Evolutionary conservation across 257 asterid species (phyloP).

Genomic region (Petunia axillaris): DNA sequence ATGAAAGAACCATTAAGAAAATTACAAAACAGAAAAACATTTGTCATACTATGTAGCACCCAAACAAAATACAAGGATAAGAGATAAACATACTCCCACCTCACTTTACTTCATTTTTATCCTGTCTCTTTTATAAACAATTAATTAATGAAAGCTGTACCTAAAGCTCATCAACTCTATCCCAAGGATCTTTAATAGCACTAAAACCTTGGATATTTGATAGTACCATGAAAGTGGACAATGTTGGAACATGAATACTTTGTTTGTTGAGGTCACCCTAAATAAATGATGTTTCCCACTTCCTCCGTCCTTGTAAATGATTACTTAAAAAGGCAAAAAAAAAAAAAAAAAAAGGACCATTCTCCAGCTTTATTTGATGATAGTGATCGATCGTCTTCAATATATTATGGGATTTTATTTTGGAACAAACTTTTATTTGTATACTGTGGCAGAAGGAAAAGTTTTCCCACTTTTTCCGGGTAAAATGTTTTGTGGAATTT

Average conservation of each 20-base stretch:
- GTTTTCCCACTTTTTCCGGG: not conserved
- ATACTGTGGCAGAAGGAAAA: not conserved
- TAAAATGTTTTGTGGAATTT: not conserved
- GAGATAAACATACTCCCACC: not conserved
- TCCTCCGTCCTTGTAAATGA: slow-evolving; percentile 1
- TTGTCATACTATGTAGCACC: not conserved
- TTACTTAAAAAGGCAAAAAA: slow-evolving; percentile 1
- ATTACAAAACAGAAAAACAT: not conserved
- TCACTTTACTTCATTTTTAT: not conserved
- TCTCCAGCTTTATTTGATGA: not conserved
- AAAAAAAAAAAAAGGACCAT: not conserved
- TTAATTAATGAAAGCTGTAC: too few relatives aligned
- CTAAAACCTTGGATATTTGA: not conserved
- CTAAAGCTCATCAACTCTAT: not conserved
- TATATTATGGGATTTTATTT: not conserved
- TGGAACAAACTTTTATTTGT: not conserved
- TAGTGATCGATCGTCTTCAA: not conserved
- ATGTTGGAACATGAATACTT: not conserved
- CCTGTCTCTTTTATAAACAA: too few relatives aligned
- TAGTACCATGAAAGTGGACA: not conserved
- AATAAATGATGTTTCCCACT: slow-evolving; percentile 21
- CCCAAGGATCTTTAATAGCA: slow-evolving; percentile 12
- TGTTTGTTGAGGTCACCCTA: slow-evolving; percentile 2
- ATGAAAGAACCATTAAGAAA: too few relatives aligned
- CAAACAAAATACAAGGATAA: slow-evolving; percentile 10